Percentiles rank a stretch among this genome's conserved stretches.
Conservation (phyloP, 2,329 filamentous ascomycete genomes). For the Ophiognomonia clavigignenti-juglandacearum region DNA sequence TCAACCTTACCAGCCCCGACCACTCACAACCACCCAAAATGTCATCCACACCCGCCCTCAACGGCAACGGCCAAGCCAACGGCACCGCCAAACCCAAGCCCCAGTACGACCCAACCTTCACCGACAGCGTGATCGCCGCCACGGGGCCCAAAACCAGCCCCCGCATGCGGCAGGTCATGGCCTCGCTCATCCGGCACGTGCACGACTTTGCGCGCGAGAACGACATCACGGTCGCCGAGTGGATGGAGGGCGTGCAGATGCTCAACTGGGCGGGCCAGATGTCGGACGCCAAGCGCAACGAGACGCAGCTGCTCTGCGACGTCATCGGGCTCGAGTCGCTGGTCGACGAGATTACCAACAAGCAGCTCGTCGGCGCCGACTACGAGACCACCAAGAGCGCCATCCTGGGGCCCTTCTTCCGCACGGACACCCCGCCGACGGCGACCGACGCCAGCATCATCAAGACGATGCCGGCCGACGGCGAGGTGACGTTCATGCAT, state of each 20-base stretch:
- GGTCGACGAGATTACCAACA: constrained; percentile 78
- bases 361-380: constrained; percentile 41
- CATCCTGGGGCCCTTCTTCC: constrained; percentile 83
- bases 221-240: constrained; percentile 75
- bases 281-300: constrained; percentile 64
- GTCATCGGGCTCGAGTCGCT: constrained; percentile 70
- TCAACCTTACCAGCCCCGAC: not conserved
- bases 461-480: constrained; percentile 41
- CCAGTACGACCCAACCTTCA: constrained; percentile 72
- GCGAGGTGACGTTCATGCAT: constrained; percentile 58
- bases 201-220: constrained; percentile 80
- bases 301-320: constrained; percentile 68
- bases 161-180: constrained; percentile 63
- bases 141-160: constrained; percentile 69
- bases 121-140: constrained; percentile 64
- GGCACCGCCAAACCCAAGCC: constrained; percentile 24
- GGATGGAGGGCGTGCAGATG: constrained; percentile 56
- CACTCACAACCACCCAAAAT: not conserved
- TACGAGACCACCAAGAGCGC: constrained; percentile 61
- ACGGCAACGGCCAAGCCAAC: constrained; percentile 23
- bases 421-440: constrained; percentile 64
- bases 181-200: constrained; percentile 65
- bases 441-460: constrained; percentile 67
- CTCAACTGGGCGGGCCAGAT: constrained; percentile 69
- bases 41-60: not conserved